These are phyloP conservation scores for Quercus phellos DNA, from an alignment of 331 rosid genomes.

Conservation along the genomic window DNA sequence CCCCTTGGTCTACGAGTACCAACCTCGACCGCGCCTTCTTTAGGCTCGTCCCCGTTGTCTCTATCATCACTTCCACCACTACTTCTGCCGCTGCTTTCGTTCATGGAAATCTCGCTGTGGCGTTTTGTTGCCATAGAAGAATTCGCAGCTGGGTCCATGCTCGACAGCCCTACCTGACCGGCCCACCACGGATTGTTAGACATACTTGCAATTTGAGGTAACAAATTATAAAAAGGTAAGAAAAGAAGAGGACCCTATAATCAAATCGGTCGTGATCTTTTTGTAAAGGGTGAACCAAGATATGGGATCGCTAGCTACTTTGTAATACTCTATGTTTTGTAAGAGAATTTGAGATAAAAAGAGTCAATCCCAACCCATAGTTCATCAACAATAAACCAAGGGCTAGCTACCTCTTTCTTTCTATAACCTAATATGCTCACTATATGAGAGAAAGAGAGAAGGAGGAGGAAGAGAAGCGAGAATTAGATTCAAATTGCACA, in stretches of 20 bases:
- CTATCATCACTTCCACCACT: constrained; percentile 37
- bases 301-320: neutral
- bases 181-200: constrained; percentile 92
- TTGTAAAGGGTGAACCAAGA: neutral
- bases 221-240: neutral
- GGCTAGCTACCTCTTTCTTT: neutral
- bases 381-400: constrained; percentile 13
- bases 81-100: constrained; percentile 36
- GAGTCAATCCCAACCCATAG: constrained; percentile 35
- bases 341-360: constrained; percentile 9
- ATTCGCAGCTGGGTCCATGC: constrained; percentile 59
- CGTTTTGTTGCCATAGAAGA: constrained; percentile 45
- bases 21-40: constrained; percentile 75
- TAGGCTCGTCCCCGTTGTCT: constrained; percentile 58
- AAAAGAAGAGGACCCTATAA: neutral
- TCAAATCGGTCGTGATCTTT: constrained; percentile 1
- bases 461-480: constrained; percentile 22
- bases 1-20: constrained; percentile 83
- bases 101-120: constrained; percentile 48
- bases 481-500: constrained; percentile 36
- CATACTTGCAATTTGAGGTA: constrained; percentile 37
- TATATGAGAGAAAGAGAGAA: neutral
- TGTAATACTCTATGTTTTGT: neutral
- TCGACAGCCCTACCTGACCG: constrained; percentile 73
- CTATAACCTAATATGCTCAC: neutral